Conservation (phyloP, 495 filamentous ascomycete species). For the Penicillium flavigenum region DNA sequence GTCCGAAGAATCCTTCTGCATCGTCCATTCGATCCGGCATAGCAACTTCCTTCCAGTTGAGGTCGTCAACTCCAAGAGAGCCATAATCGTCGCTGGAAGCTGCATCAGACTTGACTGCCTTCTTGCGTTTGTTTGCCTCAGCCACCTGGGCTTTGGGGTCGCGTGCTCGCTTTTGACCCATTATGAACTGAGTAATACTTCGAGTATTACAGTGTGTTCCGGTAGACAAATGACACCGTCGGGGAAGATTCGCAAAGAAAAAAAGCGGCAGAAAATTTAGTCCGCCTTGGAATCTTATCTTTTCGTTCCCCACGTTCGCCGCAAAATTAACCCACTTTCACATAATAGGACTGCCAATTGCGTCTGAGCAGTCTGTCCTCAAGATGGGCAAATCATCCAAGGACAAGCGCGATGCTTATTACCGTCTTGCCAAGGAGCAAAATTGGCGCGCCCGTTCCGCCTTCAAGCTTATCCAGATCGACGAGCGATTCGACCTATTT, state of each 20-base stretch:
- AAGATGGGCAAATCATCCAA: constrained; percentile 97
- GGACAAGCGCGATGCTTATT: constrained; percentile 97
- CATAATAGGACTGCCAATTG: constrained; percentile 5
- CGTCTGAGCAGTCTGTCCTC: background rate
- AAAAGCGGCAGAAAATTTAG: constrained; percentile 42
- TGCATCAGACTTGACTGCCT: constrained; percentile 35
- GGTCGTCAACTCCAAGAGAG: constrained; percentile 55
- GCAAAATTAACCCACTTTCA: constrained; percentile 24
- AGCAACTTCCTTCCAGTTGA: constrained; percentile 78
- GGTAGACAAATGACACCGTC: constrained; percentile 10
- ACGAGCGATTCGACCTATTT: constrained; percentile 96
- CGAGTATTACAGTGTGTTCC: constrained; percentile 3
- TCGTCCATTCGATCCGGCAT: constrained; percentile 86
- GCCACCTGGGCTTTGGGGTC: constrained; percentile 35
- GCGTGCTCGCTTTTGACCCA: constrained; percentile 52
- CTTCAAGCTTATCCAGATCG: constrained; percentile 94
- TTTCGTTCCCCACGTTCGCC: constrained; percentile 29
- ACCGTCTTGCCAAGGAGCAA: constrained; percentile 96
- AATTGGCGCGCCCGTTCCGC: constrained; percentile 95
- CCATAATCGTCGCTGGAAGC: constrained; percentile 25
- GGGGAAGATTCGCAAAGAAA: constrained; percentile 25
- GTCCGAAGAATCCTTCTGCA: constrained; percentile 89
- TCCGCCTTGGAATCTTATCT: constrained; percentile 45
- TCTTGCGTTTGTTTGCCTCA: constrained; percentile 52
- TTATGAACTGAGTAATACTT: constrained; percentile 16